A percentile compares a stretch with the other conserved stretches of the same genome.
Evolutionary conservation across 805 yeast genomes (phyloP).

Genomic region (Wickerhamiella australiensis): DNA sequence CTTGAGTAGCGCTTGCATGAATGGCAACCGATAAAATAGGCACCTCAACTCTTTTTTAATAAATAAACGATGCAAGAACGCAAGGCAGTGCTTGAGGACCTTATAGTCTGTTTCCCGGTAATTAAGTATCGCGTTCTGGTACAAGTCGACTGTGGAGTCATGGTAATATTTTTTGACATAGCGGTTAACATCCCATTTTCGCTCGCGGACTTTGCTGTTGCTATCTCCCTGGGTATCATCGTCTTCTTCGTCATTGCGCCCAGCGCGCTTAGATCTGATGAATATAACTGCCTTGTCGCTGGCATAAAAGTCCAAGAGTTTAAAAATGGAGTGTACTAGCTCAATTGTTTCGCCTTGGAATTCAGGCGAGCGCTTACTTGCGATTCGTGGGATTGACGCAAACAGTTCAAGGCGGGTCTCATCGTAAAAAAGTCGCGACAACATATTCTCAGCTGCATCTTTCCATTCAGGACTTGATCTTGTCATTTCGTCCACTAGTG

Average conservation of each 20-base stretch:
- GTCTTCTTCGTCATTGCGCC: constrained; percentile 18
- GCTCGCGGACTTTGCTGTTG: constrained; percentile 31
- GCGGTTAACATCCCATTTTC: constrained; percentile 36
- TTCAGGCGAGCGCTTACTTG: constrained; percentile 49
- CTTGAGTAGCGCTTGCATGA: constrained; percentile 46
- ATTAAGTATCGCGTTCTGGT: constrained; percentile 47
- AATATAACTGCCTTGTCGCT: constrained; percentile 41
- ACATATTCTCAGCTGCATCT: constrained; percentile 45
- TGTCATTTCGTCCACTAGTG: constrained; percentile 34
- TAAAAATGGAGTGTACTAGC: constrained; percentile 51
- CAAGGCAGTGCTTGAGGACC: constrained; percentile 50
- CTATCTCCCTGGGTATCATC: constrained; percentile 26
- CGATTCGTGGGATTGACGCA: constrained; percentile 47
- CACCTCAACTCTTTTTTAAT: constrained; percentile 49
- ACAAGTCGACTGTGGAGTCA: constrained; percentile 51
- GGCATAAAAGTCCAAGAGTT: constrained; percentile 54
- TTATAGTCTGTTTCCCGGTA: constrained; percentile 49
- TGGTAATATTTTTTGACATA: constrained; percentile 40
- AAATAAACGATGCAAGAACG: constrained; percentile 61
- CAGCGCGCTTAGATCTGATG: constrained; percentile 32
- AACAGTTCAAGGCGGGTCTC: constrained; percentile 46
- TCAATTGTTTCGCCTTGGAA: constrained; percentile 52
- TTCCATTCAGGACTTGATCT: constrained; percentile 36
- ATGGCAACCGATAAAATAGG: constrained; percentile 55
- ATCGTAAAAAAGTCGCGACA: constrained; percentile 58